A percentile compares a stretch with the other conserved stretches of the same genome.
phyloP scores from a whole-genome alignment of 2,329 filamentous ascomycete species.

The Juglanconis oblonga region DNA sequence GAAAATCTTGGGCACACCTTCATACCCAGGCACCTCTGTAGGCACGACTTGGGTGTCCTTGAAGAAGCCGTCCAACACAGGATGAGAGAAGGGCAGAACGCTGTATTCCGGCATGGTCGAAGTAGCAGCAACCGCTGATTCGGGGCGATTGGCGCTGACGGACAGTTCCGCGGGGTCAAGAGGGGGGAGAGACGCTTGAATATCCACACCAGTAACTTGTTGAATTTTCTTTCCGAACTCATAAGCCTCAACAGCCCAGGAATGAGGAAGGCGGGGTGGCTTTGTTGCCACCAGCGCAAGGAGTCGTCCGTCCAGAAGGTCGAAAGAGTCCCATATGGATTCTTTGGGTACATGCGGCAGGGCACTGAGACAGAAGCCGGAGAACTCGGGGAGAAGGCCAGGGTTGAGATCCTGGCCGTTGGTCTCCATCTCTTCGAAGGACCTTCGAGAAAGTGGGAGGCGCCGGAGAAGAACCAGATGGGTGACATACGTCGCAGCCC shows the following conservation, averaged over 20 bases:
- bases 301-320: constrained; percentile 24
- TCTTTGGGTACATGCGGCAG: constrained; percentile 15
- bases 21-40: constrained; percentile 23
- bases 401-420: not conserved
- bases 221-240: constrained; percentile 14
- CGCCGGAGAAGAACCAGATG: constrained; percentile 26
- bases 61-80: constrained; percentile 44
- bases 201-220: constrained; percentile 5
- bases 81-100: constrained; percentile 46
- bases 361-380: not conserved
- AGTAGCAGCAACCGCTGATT: not conserved
- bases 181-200: not conserved
- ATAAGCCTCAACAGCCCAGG: constrained; percentile 4
- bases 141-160: not conserved
- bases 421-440: constrained; percentile 7
- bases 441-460: constrained; percentile 24
- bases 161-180: not conserved
- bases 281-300: constrained; percentile 1
- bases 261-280: constrained; percentile 6
- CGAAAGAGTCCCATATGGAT: constrained; percentile 24
- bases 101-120: constrained; percentile 3
- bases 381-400: constrained; percentile 4
- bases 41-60: constrained; percentile 37
- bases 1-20: constrained; percentile 35
- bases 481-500: constrained; percentile 22